Percentiles rank a stretch among this genome's conserved stretches.
Conservation (phyloP, 2,329 filamentous ascomycete species). For the Bipolaris cookei region DNA sequence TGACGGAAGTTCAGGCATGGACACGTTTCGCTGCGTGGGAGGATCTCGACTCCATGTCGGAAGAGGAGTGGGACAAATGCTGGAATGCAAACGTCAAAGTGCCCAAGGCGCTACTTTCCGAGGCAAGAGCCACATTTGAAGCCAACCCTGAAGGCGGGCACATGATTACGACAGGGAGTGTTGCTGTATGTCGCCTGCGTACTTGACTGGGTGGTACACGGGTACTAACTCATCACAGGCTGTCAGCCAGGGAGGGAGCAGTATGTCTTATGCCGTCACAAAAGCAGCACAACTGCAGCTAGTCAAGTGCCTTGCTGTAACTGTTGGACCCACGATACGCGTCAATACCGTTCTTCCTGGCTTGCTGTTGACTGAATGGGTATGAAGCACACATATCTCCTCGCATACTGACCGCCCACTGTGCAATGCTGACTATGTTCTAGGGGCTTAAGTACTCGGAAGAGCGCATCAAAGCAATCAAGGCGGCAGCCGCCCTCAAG, state of each 20-base stretch:
- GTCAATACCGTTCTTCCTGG: slow-evolving; percentile 71
- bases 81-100: slow-evolving; percentile 67
- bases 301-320: slow-evolving; percentile 68
- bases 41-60: slow-evolving; percentile 64
- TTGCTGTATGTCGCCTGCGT: slow-evolving; percentile 56
- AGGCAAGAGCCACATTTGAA: slow-evolving; percentile 65
- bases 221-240: slow-evolving; percentile 45
- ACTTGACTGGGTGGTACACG: background rate
- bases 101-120: slow-evolving; percentile 59
- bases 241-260: slow-evolving; percentile 59
- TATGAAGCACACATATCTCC: slow-evolving; percentile 13
- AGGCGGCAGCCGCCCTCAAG: slow-evolving; percentile 66
- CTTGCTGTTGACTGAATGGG: slow-evolving; percentile 64
- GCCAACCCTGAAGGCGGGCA: slow-evolving; percentile 67
- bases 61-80: slow-evolving; percentile 71
- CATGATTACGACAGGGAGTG: slow-evolving; percentile 68
- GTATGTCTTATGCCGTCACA: slow-evolving; percentile 76
- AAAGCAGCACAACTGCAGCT: slow-evolving; percentile 76
- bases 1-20: slow-evolving; percentile 58
- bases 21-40: slow-evolving; percentile 64
- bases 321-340: slow-evolving; percentile 67
- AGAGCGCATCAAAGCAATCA: slow-evolving; percentile 62
- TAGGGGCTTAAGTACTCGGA: slow-evolving; percentile 63
- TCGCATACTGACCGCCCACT: background rate
- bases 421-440: background rate